phyloP scores from a whole-genome alignment of 352 stramenopile genomes.

The Globisporangium lucens region DNA sequence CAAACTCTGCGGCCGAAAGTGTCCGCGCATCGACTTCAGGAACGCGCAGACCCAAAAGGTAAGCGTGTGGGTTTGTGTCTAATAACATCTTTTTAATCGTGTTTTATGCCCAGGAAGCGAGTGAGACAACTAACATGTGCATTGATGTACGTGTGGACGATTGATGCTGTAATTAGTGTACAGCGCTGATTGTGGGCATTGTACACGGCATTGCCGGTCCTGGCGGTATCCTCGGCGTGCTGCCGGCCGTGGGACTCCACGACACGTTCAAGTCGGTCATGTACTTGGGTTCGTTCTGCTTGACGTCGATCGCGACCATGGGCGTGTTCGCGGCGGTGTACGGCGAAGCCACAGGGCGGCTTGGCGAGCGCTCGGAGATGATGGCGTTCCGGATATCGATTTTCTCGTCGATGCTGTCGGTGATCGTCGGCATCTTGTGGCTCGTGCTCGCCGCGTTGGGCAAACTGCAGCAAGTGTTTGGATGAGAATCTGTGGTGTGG shows the following conservation, averaged over 20 bases:
- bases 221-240: slow-evolving; percentile 82
- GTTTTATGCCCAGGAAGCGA: slow-evolving; percentile 3
- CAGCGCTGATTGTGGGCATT: slow-evolving; percentile 84
- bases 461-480: slow-evolving; percentile 80
- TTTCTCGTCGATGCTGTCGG: slow-evolving; percentile 81
- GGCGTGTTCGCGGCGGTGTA: slow-evolving; percentile 85
- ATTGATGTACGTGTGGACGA: neutral
- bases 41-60: slow-evolving; percentile 80
- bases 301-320: slow-evolving; percentile 89
- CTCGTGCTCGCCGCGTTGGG: slow-evolving; percentile 68
- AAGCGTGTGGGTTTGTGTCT: neutral
- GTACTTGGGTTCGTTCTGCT: slow-evolving; percentile 90
- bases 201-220: slow-evolving; percentile 87
- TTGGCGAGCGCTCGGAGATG: slow-evolving; percentile 68
- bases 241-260: slow-evolving; percentile 85
- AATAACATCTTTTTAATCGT: neutral
- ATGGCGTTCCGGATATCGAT: slow-evolving; percentile 79
- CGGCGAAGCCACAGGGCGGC: slow-evolving; percentile 64
- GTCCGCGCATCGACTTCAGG: slow-evolving; percentile 58
- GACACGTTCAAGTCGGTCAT: slow-evolving; percentile 72
- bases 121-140: neutral
- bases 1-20: slow-evolving; percentile 40
- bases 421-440: slow-evolving; percentile 81
- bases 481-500: slow-evolving; percentile 24
- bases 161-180: slow-evolving; percentile 32